A percentile compares a stretch with the other conserved stretches of the same genome.
Evolutionary conservation across 305 asterid species (phyloP).

Genomic region (Solanum chacoense): DNA sequence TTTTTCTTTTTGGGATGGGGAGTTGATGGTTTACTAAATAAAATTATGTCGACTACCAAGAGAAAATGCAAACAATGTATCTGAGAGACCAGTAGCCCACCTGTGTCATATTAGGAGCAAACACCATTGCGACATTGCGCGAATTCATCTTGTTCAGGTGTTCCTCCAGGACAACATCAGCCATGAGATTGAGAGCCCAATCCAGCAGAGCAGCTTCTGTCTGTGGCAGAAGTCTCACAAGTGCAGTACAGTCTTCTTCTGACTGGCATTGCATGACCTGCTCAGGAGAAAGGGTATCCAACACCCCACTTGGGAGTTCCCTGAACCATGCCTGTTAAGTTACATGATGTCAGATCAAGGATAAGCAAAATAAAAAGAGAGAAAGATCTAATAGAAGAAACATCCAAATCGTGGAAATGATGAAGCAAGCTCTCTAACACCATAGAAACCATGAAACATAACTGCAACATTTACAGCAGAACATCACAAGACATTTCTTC

Average conservation of each 20-base stretch:
- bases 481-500: background rate
- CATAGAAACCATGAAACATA: background rate
- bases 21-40: background rate
- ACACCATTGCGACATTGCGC: constrained; percentile 93
- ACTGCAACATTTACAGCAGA: background rate
- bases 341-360: constrained; percentile 6
- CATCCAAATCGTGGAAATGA: background rate
- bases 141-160: constrained; percentile 86
- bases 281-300: constrained; percentile 83
- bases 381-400: background rate
- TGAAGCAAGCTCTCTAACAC: background rate
- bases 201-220: constrained; percentile 78
- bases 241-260: constrained; percentile 68
- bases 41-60: background rate
- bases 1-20: background rate
- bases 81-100: constrained; percentile 15
- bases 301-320: constrained; percentile 83
- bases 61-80: background rate
- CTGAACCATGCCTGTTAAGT: constrained; percentile 87
- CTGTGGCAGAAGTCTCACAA: constrained; percentile 69
- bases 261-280: constrained; percentile 88
- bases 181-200: constrained; percentile 93
- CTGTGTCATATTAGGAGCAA: constrained; percentile 99
- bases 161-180: constrained; percentile 82
- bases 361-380: background rate